Conservation (phyloP, 495 filamentous ascomycete species). For the Podospora didyma region DNA sequence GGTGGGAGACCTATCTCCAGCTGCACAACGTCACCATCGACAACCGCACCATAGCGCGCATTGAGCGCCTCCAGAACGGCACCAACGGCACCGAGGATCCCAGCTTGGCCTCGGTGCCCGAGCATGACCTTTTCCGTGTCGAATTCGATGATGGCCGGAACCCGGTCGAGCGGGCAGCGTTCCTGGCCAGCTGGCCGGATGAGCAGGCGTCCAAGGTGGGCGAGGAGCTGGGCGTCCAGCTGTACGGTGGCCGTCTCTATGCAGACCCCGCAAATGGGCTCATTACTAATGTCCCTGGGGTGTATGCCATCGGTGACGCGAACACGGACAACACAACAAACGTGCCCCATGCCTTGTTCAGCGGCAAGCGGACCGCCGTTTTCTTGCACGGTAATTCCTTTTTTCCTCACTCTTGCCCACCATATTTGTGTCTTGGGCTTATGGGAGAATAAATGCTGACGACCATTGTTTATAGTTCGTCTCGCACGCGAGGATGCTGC, state of each 20-base stretch:
- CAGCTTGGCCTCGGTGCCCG: constrained; percentile 30
- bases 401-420: too few relatives aligned
- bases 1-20: constrained; percentile 36
- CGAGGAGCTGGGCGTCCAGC: constrained; percentile 37
- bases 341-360: constrained; percentile 58
- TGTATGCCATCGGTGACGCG: constrained; percentile 54
- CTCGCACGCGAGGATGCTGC: constrained; percentile 16
- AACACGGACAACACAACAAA: constrained; percentile 56
- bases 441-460: background rate
- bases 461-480: constrained; percentile 7
- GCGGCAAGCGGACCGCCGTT: constrained; percentile 53
- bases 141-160: constrained; percentile 44
- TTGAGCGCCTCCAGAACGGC: constrained; percentile 46
- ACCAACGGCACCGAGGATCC: constrained; percentile 32
- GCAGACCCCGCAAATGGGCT: constrained; percentile 34
- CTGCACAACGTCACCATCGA: constrained; percentile 49
- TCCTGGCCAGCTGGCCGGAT: constrained; percentile 47
- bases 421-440: background rate
- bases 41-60: constrained; percentile 47
- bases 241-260: constrained; percentile 43
- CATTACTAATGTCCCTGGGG: constrained; percentile 44
- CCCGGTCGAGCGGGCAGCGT: constrained; percentile 41
- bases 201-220: constrained; percentile 37
- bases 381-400: constrained; percentile 49
- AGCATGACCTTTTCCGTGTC: constrained; percentile 49